A percentile compares a stretch with the other conserved stretches of the same genome.
Evolutionary conservation across 2,329 filamentous ascomycete genomes (phyloP).

Genomic region (Hypoxylon sp.): DNA sequence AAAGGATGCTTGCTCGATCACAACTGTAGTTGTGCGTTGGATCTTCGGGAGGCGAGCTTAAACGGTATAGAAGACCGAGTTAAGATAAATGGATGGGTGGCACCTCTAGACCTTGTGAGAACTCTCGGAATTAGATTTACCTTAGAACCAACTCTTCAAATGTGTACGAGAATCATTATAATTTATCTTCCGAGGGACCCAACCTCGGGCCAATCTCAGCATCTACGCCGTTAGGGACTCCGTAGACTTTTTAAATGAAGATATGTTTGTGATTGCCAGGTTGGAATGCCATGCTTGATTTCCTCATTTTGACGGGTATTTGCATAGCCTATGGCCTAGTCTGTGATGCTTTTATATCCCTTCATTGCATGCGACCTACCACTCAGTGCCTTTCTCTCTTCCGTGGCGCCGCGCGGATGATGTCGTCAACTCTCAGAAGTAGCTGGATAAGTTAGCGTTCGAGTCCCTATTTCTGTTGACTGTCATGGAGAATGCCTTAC

Average conservation of each 20-base stretch:
- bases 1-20: too few relatives aligned
- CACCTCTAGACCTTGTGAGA: background rate
- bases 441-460: conserved; percentile 68
- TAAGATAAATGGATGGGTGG: too few relatives aligned
- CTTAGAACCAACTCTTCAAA: background rate
- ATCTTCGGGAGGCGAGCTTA: background rate
- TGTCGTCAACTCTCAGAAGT: conserved; percentile 94
- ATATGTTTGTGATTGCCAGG: background rate
- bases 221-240: background rate
- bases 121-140: background rate
- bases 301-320: conserved; percentile 38
- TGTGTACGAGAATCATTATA: background rate
- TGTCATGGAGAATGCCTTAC: conserved; percentile 66
- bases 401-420: conserved; percentile 93
- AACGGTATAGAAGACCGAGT: background rate
- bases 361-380: conserved; percentile 6
- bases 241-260: background rate
- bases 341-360: conserved; percentile 46
- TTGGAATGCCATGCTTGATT: conserved; percentile 1
- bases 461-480: background rate
- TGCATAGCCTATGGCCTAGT: conserved; percentile 41
- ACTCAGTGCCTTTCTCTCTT: conserved; percentile 80
- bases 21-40: background rate
- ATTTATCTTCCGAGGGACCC: background rate
- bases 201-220: background rate